Percentiles rank a stretch among this genome's conserved stretches.
These are phyloP conservation scores for Fusarium bulbicola DNA, from an alignment of 2,329 filamentous ascomycete genomes.

Conservation along the genomic window DNA sequence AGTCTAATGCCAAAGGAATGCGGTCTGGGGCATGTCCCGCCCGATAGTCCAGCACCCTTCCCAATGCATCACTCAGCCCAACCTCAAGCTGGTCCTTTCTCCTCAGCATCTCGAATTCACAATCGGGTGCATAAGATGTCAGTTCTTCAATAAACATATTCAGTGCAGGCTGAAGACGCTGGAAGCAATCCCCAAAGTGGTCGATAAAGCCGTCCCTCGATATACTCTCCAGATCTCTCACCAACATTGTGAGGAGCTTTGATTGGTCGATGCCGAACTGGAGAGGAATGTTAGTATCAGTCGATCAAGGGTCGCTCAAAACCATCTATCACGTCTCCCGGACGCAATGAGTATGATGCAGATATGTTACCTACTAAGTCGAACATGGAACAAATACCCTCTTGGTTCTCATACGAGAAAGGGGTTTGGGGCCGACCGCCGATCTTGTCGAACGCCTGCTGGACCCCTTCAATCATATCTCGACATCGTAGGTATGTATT, in stretches of 20 bases:
- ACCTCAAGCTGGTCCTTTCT: constrained; percentile 15
- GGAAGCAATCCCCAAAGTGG: constrained; percentile 25
- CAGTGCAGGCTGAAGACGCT: constrained; percentile 1
- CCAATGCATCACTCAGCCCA: background rate
- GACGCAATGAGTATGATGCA: background rate
- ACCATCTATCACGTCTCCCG: background rate
- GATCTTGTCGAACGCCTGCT: background rate
- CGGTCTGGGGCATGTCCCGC: background rate
- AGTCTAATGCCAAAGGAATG: constrained; percentile 19
- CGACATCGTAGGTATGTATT: constrained; percentile 22
- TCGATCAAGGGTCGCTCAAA: background rate
- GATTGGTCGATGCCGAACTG: constrained; percentile 19
- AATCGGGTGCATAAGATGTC: constrained; percentile 1
- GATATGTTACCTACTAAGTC: constrained; percentile 5
- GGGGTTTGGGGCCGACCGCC: background rate
- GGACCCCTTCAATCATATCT: constrained; percentile 9
- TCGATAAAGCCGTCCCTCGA: constrained; percentile 5
- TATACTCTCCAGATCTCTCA: background rate
- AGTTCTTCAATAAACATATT: constrained; percentile 2
- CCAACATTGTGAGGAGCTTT: constrained; percentile 6
- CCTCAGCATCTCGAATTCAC: constrained; percentile 12
- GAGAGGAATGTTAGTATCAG: constrained; percentile 1
- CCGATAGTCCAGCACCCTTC: background rate
- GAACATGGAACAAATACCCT: constrained; percentile 9
- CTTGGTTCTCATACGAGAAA: constrained; percentile 13